Percentiles rank a stretch among this genome's conserved stretches.
phyloP scores from a whole-genome alignment of 768 basidiomycete genomes.

The Russula sp. region DNA sequence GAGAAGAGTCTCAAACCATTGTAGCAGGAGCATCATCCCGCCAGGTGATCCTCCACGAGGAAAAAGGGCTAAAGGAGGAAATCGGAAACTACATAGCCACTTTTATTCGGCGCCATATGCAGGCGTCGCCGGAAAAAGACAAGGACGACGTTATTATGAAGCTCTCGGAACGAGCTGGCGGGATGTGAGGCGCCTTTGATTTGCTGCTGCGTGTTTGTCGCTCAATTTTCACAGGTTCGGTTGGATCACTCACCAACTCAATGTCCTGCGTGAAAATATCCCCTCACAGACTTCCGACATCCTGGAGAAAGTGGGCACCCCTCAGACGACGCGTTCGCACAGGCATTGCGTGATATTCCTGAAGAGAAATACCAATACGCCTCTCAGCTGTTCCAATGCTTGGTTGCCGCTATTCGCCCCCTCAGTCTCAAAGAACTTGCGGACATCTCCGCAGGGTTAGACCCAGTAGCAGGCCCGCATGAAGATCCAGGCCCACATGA shows the following conservation, averaged over 20 bases:
- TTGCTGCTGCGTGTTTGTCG: no score
- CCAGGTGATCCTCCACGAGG: no score
- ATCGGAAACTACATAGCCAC: no score
- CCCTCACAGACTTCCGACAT: background rate
- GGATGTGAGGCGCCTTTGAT: background rate
- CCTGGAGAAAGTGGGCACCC: background rate
- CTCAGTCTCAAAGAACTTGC: constrained; percentile 11
- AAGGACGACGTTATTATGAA: background rate
- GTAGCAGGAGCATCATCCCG: no score
- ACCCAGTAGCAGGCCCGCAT: no score
- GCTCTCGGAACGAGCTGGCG: background rate
- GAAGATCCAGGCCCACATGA: no score
- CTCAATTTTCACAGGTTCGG: constrained; percentile 12
- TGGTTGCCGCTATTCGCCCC: background rate
- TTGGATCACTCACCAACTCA: constrained; percentile 4
- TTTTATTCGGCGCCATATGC: no score
- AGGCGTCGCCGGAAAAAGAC: no score
- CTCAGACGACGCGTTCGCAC: constrained; percentile 6
- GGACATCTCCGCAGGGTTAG: no score
- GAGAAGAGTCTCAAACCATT: no score
- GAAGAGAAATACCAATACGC: background rate
- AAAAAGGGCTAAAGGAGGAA: no score
- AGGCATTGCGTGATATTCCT: constrained; percentile 3
- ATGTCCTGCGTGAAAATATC: background rate
- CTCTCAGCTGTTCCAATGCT: constrained; percentile 5